Conservation (phyloP, 768 basidiomycete genomes). For the Macrolepiota dolichaula region DNA sequence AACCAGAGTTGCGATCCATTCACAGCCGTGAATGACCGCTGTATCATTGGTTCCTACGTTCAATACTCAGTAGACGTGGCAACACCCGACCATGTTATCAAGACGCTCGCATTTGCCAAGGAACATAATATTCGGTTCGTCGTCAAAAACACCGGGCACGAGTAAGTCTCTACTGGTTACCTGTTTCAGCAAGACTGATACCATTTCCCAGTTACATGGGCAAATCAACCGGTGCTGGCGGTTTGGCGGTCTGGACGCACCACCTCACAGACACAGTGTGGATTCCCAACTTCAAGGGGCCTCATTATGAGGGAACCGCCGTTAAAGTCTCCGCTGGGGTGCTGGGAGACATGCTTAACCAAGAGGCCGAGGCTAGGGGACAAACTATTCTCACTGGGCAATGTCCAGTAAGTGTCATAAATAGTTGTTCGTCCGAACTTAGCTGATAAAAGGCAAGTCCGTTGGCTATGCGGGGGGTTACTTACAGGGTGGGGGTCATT, state of each 20-base stretch:
- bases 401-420: slow-evolving; percentile 14
- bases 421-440: neutral
- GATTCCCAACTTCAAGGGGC: slow-evolving; percentile 14
- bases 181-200: neutral
- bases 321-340: slow-evolving; percentile 20
- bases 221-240: slow-evolving; percentile 19
- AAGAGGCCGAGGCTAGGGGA: slow-evolving; percentile 14
- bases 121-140: slow-evolving; percentile 20
- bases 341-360: slow-evolving; percentile 13
- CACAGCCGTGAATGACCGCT: slow-evolving; percentile 12
- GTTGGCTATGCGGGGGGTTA: slow-evolving; percentile 40
- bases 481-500: slow-evolving; percentile 35
- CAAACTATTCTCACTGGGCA: slow-evolving; percentile 16
- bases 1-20: slow-evolving; percentile 18
- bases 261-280: slow-evolving; percentile 15
- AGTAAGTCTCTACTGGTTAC: slow-evolving; percentile 1
- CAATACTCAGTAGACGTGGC: slow-evolving; percentile 19
- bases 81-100: slow-evolving; percentile 16
- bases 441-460: slow-evolving; percentile 18
- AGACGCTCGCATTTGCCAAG: slow-evolving; percentile 20
- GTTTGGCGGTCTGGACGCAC: slow-evolving; percentile 20
- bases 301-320: slow-evolving; percentile 16
- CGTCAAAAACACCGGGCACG: slow-evolving; percentile 23
- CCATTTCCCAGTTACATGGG: slow-evolving; percentile 16
- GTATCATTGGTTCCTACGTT: slow-evolving; percentile 12